Base-by-base conservation (phyloP, 805 yeast genomes). In the Wickerhamomyces silvicola region DNA sequence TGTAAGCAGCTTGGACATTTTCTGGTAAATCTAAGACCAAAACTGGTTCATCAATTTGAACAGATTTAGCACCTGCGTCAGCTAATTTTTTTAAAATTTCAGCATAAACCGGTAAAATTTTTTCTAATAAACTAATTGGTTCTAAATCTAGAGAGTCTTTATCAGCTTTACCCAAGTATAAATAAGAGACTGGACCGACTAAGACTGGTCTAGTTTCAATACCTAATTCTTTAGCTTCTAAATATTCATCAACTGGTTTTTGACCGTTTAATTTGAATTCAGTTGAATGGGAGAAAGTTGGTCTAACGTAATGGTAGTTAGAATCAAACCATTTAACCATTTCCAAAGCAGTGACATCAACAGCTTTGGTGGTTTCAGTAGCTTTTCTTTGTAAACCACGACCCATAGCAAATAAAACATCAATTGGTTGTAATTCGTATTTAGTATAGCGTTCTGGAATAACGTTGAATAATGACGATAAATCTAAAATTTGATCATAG, bases 291-390 rank as follows among this genome's bases (percentile, higher is more conserved):
- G 95, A 83, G 75, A 92, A 88, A 50, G 98, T 92, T 67, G 98
- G 98, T 76, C 98, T 85, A 58, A 92, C 97, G 66, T 92, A 92
- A 70, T 92, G 98, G 85, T 92, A 92, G 86, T 92, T 92, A 47
- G 97, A 84, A 70, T 92, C 98, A 56, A 92, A 92, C 98, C 98
- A 92, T 76, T 92, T 92, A 54, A 92, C 98, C 98, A 92, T 92
- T 78, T 92, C 95, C 62, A 86, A 76, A 55, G 98, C 98, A 44
- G 97, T 90, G 42, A 92, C 98, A 66, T 92, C 98, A 52, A 92
- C 95, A 50, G 94, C 95, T 53, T 81, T 75, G 42, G 78, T 62
- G 48, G 87, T 59, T 52, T 81, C 94, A 48, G 94, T 82, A 48
- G 94, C 95, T 67, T 82, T 80, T 72, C 92, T 85, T 75, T 92